phyloP scores from a whole-genome alignment of 176 grass and related monocot genomes.

The Poa annua region DNA sequence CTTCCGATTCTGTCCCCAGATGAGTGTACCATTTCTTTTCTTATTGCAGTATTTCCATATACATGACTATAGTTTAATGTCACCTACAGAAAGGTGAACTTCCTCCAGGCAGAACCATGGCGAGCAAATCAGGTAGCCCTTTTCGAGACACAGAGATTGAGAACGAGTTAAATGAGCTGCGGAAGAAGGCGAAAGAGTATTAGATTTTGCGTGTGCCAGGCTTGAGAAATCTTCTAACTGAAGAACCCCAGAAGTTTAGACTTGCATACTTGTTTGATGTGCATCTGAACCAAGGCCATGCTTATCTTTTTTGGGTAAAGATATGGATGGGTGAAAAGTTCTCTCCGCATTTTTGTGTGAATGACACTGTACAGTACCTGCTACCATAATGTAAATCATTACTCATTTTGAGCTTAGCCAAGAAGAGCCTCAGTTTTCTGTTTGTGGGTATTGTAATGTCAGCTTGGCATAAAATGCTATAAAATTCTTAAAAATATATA shows the following conservation, averaged over 20 bases:
- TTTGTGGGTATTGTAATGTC: not conserved
- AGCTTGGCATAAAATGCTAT: no score
- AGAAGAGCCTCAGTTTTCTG: not conserved
- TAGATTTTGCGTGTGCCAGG: conserved; percentile 28
- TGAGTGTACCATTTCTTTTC: not conserved
- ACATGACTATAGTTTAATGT: not conserved
- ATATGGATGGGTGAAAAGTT: not conserved
- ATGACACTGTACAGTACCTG: conserved; percentile 49
- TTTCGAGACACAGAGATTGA: conserved; percentile 87
- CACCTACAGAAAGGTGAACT: conserved; percentile 83
- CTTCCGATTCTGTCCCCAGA: no score
- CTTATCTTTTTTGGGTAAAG: conserved; percentile 18
- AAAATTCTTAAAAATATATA: no score
- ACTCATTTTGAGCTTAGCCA: not conserved
- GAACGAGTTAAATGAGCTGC: conserved; percentile 81
- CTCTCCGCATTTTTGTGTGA: conserved; percentile 30
- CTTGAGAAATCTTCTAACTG: conserved; percentile 14
- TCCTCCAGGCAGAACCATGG: conserved; percentile 65
- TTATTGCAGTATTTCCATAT: not conserved
- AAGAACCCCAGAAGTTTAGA: conserved; percentile 34
- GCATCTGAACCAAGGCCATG: no score
- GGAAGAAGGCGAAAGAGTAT: conserved; percentile 84
- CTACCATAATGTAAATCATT: conserved; percentile 38
- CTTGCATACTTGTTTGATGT: conserved; percentile 6
- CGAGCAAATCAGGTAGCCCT: conserved; percentile 51